Conservation (phyloP, 2,329 filamentous ascomycete genomes). For the Calonectria leucothoes region DNA sequence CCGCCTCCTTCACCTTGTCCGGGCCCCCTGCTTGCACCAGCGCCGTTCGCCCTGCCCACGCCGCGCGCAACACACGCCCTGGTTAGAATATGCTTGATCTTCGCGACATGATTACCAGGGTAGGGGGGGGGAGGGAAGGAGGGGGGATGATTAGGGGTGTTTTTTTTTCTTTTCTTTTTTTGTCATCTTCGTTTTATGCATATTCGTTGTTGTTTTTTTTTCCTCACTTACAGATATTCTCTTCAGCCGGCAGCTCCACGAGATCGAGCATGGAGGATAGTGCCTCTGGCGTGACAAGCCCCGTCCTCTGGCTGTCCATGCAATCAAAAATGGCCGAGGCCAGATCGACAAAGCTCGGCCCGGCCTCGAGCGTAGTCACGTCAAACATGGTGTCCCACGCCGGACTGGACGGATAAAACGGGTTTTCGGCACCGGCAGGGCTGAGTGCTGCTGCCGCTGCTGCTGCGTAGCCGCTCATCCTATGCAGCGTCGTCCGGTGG, state of each 20-base stretch:
- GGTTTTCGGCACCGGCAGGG: neutral
- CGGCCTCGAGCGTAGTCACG: conserved; percentile 4
- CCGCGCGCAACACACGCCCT: neutral
- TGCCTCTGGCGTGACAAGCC: conserved; percentile 5
- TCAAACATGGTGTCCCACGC: conserved; percentile 15
- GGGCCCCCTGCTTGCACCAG: neutral
- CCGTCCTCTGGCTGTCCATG: conserved; percentile 1
- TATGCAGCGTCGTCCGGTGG: conserved; percentile 6
- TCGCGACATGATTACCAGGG: too few species aligned
- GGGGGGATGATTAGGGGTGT: too few species aligned
- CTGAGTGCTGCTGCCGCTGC: too few species aligned
- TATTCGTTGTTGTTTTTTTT: neutral
- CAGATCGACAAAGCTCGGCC: conserved; percentile 8
- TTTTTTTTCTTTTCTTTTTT: too few species aligned
- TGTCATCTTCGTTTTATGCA: too few species aligned
- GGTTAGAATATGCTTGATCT: neutral
- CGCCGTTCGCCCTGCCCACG: neutral
- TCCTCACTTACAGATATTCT: neutral
- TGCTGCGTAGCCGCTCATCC: neutral
- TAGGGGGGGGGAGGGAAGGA: neutral
- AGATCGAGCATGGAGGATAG: neutral
- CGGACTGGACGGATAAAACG: neutral
- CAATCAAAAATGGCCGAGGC: conserved; percentile 6
- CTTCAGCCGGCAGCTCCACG: neutral
- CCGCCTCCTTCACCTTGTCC: neutral